Conservation (phyloP, 306 rosid species). For the Cucumis hystrix region DNA sequence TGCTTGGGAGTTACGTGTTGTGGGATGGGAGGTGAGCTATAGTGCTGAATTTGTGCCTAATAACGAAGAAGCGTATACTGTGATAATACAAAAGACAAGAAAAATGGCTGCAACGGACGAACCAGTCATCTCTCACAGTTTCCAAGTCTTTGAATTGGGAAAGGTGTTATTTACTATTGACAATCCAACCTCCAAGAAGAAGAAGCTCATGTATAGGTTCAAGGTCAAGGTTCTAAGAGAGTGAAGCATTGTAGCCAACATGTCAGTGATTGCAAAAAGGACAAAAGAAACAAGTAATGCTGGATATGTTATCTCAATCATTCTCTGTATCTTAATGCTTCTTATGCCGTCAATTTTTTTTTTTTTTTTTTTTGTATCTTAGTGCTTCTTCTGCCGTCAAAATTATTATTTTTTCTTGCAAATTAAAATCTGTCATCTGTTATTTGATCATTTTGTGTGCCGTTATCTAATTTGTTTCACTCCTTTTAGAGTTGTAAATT, state of each 20-base stretch:
- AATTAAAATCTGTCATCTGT: too few relatives aligned
- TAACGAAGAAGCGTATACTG: slow-evolving; percentile 39
- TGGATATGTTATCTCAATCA: too few relatives aligned
- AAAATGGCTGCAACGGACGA: slow-evolving; percentile 65
- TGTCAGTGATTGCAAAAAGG: neutral
- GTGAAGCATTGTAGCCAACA: slow-evolving; percentile 12
- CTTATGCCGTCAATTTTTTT: too few relatives aligned
- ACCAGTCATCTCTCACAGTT: slow-evolving; percentile 56
- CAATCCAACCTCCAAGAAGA: slow-evolving; percentile 69
- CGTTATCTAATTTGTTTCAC: neutral
- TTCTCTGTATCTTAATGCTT: too few relatives aligned
- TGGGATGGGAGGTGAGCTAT: slow-evolving; percentile 91
- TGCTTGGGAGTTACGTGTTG: slow-evolving; percentile 93
- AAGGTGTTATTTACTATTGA: slow-evolving; percentile 63
- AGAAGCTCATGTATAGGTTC: slow-evolving; percentile 94
- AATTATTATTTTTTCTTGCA: too few relatives aligned
- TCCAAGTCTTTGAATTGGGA: slow-evolving; percentile 74
- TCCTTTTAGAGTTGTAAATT: neutral
- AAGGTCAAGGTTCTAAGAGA: slow-evolving; percentile 49
- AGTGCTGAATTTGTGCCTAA: slow-evolving; percentile 79
- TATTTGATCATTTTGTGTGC: neutral
- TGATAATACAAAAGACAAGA: slow-evolving; percentile 59
- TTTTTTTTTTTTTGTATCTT: too few relatives aligned
- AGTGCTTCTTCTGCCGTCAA: too few relatives aligned
- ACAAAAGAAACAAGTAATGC: too few relatives aligned